These are phyloP conservation scores for Diplocarpon mali DNA, from an alignment of 2,329 filamentous ascomycete genomes.

Conservation along the genomic window DNA sequence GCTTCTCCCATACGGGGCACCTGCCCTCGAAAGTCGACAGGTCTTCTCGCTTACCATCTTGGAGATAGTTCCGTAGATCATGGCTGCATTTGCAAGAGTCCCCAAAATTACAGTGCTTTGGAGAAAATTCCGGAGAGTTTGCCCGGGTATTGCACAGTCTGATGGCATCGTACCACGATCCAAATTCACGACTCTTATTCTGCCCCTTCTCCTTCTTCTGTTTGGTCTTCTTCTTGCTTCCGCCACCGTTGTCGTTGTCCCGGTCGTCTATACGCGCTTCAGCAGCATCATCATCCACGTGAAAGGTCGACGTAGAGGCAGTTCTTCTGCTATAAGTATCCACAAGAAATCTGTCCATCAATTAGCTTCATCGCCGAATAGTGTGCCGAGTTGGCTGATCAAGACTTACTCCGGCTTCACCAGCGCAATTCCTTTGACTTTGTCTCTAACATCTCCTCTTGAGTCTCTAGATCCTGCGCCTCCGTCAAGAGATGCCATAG, in stretches of 20 bases:
- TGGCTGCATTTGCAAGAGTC: conserved; percentile 75
- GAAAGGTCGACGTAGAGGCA: conserved; percentile 17
- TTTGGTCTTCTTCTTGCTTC: conserved; percentile 35
- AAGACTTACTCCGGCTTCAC: conserved; percentile 26
- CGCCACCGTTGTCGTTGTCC: conserved; percentile 21
- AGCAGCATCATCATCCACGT: conserved; percentile 42
- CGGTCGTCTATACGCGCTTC: conserved; percentile 33
- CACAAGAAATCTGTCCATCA: conserved; percentile 23
- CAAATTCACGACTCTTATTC: conserved; percentile 75
- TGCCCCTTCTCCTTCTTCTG: conserved; percentile 59
- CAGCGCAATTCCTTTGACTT: conserved; percentile 24
- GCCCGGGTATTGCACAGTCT: conserved; percentile 67
- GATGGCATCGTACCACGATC: conserved; percentile 65
- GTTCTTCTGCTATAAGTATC: conserved; percentile 11
- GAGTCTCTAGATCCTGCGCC: background rate
- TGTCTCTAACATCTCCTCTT: conserved; percentile 18
- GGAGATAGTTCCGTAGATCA: conserved; percentile 74
- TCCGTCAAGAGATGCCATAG: background rate
- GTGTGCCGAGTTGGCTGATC: background rate
- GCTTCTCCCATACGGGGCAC: conserved; percentile 70
- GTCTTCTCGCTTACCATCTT: conserved; percentile 70
- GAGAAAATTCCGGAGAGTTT: conserved; percentile 69
- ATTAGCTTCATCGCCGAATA: background rate
- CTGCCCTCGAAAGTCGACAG: conserved; percentile 63
- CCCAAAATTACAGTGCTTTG: conserved; percentile 63